These are phyloP conservation scores for Xanthoceras sorbifolium DNA, from an alignment of 345 rosid species.

Conservation along the genomic window DNA sequence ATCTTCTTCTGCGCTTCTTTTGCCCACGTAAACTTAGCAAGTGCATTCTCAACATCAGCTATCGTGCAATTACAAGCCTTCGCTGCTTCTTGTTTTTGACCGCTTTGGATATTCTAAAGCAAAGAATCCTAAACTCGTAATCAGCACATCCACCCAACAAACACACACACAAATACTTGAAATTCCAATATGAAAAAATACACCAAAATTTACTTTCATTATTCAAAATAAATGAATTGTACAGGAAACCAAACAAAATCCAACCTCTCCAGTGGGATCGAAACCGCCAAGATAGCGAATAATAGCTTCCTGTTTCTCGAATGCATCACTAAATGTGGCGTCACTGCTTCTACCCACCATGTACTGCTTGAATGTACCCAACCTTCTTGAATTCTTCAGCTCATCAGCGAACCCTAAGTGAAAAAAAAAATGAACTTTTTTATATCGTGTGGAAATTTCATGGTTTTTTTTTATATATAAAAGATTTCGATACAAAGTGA, in stretches of 20 bases:
- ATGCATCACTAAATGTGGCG: slow-evolving; percentile 75
- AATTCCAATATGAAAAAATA: neutral
- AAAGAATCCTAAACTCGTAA: slow-evolving; percentile 51
- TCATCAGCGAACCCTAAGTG: slow-evolving; percentile 71
- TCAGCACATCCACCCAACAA: slow-evolving; percentile 28
- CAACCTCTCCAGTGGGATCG: slow-evolving; percentile 88
- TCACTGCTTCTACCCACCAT: slow-evolving; percentile 86
- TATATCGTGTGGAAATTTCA: neutral
- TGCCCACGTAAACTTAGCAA: slow-evolving; percentile 87
- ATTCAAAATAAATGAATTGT: too few species aligned
- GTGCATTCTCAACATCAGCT: slow-evolving; percentile 77
- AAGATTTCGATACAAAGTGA: neutral
- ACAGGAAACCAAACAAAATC: neutral
- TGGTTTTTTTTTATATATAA: too few species aligned
- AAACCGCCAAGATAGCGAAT: slow-evolving; percentile 68
- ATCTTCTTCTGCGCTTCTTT: slow-evolving; percentile 76
- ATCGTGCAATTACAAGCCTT: slow-evolving; percentile 74
- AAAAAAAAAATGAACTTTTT: neutral
- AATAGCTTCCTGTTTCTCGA: slow-evolving; percentile 81
- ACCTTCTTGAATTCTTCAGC: slow-evolving; percentile 64
- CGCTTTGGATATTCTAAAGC: slow-evolving; percentile 76
- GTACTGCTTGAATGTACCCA: slow-evolving; percentile 75
- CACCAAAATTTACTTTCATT: neutral
- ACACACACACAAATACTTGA: neutral
- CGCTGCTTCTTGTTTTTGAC: slow-evolving; percentile 86